A percentile compares a stretch with the other conserved stretches of the same genome.
Evolutionary conservation across 176 grass and related monocot genomes (phyloP).

Genomic region (Zoysia japonica): DNA sequence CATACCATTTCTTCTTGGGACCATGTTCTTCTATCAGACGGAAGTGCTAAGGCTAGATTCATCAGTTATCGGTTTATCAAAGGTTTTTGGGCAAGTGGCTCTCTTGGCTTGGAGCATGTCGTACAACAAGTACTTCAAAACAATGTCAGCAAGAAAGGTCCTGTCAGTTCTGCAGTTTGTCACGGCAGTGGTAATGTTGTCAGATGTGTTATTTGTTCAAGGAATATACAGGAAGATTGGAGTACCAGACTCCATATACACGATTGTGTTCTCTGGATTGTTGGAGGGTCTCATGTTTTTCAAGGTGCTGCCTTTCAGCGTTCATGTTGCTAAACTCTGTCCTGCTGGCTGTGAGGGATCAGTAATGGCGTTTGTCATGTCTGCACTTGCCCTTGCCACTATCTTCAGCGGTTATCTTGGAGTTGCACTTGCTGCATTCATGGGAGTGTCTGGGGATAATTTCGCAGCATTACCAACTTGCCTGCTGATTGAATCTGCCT

Average conservation of each 20-base stretch:
- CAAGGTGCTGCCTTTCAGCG: conserved; percentile 81
- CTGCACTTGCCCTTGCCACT: conserved; percentile 63
- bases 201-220: conserved; percentile 80
- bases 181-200: conserved; percentile 65
- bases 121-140: conserved; percentile 81
- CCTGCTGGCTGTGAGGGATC: conserved; percentile 85
- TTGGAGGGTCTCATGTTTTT: conserved; percentile 67
- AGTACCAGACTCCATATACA: conserved; percentile 74
- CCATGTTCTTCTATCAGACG: conserved; percentile 99
- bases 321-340: conserved; percentile 77
- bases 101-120: conserved; percentile 84
- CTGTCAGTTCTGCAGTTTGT: conserved; percentile 66
- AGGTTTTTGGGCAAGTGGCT: conserved; percentile 77
- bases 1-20: conserved; percentile 76
- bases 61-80: conserved; percentile 83
- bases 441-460: conserved; percentile 64
- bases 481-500: conserved; percentile 69
- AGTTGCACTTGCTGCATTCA: conserved; percentile 65
- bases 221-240: conserved; percentile 70
- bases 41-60: conserved; percentile 76
- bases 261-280: conserved; percentile 76
- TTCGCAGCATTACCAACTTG: conserved; percentile 66
- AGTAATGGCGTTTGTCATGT: conserved; percentile 91
- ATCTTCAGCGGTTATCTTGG: conserved; percentile 90
- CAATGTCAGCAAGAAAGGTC: conserved; percentile 62